Base-by-base conservation (phyloP, 129 eudicot species). In the Heracleum sosnowskyi region DNA sequence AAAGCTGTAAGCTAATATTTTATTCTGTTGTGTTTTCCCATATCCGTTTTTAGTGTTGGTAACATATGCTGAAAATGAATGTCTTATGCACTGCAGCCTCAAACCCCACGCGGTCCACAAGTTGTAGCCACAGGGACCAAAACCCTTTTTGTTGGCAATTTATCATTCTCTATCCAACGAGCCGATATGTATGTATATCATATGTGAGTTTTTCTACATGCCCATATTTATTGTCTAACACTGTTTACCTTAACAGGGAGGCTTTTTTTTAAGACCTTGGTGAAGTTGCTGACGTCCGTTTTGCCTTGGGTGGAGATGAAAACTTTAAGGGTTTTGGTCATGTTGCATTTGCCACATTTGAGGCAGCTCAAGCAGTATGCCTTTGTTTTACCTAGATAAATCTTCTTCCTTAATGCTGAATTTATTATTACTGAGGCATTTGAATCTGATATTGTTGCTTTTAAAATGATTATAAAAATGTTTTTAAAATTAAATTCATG, bases 91-190 rank as follows among this genome's bases (percentile, higher is more conserved):
- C n/a, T 81, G 86, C 90, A 96, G 99, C 85, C 97, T n/a, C 85
- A 90, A 79, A 83, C 94, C 13, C 93, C 97, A 0, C 80, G 79
- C 8, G 85, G 93, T 49, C 89, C 92, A 68, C 87, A 87, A 81
- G 81, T 63, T 73, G 89, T 68, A 77, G 24, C 86, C 11, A 33
- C 82, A 5, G 97, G 92, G 66, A 74, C 92, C 12, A 96, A 92
- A 82, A 92, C 99, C 8, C 78, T 96, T 70, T 92, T 92, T 85
- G 88, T 87, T 88, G 97, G 99, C 81, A 96, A 96, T 80, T 74
- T 96, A 16, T 82, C 93, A 31, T 96, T 74, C 69, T 70, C 86
- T 18, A 77, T 92, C 33, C 85, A 92, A 70, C 83, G 81, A 70
- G 37, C 70, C 20, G 93, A 96, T 75, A 82, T 96, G 99, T 96